A percentile compares a stretch with the other conserved stretches of the same genome.
Evolutionary conservation across 306 rosid genomes (phyloP).

Genomic region (Corylus americana): DNA sequence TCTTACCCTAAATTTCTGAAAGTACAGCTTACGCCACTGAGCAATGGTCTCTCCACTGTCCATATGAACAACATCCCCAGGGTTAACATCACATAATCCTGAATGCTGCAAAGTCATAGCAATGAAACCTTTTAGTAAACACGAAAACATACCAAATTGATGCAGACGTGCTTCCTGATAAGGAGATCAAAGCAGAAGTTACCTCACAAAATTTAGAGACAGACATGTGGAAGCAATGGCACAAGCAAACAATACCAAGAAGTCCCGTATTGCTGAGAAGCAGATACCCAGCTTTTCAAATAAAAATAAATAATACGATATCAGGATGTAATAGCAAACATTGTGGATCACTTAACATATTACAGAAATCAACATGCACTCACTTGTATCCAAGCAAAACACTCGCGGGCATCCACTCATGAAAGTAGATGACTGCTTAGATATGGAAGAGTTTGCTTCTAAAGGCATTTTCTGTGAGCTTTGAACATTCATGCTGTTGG

Average conservation of each 20-base stretch:
- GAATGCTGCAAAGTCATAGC: slow-evolving; percentile 55
- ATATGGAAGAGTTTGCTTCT: slow-evolving; percentile 15
- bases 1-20: slow-evolving; percentile 57
- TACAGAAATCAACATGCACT: slow-evolving; percentile 13
- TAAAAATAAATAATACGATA: slow-evolving; percentile 11
- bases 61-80: slow-evolving; percentile 58
- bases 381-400: slow-evolving; percentile 36
- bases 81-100: slow-evolving; percentile 51
- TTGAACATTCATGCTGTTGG: slow-evolving; percentile 17
- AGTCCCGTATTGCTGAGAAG: slow-evolving; percentile 49
- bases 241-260: slow-evolving; percentile 66
- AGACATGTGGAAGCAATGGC: slow-evolving; percentile 68
- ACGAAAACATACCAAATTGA: slow-evolving; percentile 3
- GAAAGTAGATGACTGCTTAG: slow-evolving; percentile 22
- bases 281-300: slow-evolving; percentile 36
- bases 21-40: slow-evolving; percentile 55
- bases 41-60: slow-evolving; percentile 65
- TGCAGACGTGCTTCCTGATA: slow-evolving; percentile 16
- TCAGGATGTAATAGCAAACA: not conserved
- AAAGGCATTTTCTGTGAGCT: slow-evolving; percentile 13
- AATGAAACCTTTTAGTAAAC: slow-evolving; percentile 21
- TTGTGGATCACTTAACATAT: not conserved
- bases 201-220: slow-evolving; percentile 75
- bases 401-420: slow-evolving; percentile 43
- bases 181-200: slow-evolving; percentile 10